Evolutionary conservation across 345 rosid genomes (phyloP), one percentile per base, ranked within the genome.

Genomic region (Erysimum cheiranthoides): DNA sequence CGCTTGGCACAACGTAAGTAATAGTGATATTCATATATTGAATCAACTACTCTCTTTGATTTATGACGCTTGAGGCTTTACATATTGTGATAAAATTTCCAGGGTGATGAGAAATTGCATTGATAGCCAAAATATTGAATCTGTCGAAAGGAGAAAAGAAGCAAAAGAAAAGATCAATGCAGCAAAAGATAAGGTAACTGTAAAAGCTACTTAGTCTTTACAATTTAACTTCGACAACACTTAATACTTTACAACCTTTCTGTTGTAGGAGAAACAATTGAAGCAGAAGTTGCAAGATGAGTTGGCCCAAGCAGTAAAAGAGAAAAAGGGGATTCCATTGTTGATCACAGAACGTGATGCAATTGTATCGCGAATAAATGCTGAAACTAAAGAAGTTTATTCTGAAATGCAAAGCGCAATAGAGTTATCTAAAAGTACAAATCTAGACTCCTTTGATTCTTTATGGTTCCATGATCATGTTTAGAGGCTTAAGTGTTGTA

Each of bases 1-100:
- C 82, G 32, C 90, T 88, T 59, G 78, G 85, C 80, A 88, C 88
- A 4, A 30, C 4, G 92, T 90, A 85, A 79, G 93, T 78, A 73
- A 74, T 21, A 62, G 57, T 67, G 11, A 17, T 49, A 7, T 49
- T 51, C 34, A 62, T 52, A 38, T 16, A 5, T 49, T 42, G 16
- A 36, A 17, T 32, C 25, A 36, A 9, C 3, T 56, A 5, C 60
- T 31, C 10, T 42, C 52, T 68, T 32, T 32, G 58, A 46, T 43
- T 28, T 58, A 16, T 51, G 43, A 3, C 65, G 13, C 46, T 62
- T 13, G 53, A 62, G 39, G 40, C 16, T 12, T 28, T 52, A 27
- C 27, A 16, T 35, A 16, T 14, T 70, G 42, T 53, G 56, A 14
- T 16, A 18, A 54, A 35, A 9, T 12, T 53, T 45, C 3, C 32